A percentile compares a stretch with the other conserved stretches of the same genome.
phyloP scores from a whole-genome alignment of 345 rosid genomes.

The Gossypium bickii region DNA sequence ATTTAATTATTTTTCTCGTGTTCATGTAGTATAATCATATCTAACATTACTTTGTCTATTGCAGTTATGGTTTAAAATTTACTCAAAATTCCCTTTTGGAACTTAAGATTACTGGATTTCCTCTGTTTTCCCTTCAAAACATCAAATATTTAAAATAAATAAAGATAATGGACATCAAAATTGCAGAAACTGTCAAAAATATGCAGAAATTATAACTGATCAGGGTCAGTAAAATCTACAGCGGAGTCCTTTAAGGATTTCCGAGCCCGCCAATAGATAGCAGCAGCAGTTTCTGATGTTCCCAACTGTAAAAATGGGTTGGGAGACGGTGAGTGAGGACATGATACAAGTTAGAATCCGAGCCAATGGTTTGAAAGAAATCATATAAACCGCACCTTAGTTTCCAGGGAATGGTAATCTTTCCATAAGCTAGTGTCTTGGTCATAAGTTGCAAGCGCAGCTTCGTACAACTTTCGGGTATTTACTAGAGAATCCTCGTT shows the following conservation, averaged over 20 bases:
- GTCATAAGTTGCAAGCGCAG: slow-evolving; percentile 62
- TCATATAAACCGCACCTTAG: slow-evolving; percentile 39
- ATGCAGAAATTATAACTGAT: slow-evolving; percentile 14
- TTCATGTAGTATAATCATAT: too few species aligned
- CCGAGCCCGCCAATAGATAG: slow-evolving; percentile 69
- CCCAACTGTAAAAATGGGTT: slow-evolving; percentile 50
- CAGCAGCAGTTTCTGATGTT: slow-evolving; percentile 65
- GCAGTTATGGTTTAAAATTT: background rate
- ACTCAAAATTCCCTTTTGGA: background rate
- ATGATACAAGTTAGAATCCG: background rate
- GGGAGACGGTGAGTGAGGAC: background rate
- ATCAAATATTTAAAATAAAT: background rate
- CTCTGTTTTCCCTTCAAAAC: background rate
- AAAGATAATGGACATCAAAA: slow-evolving; percentile 15
- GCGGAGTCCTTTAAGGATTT: slow-evolving; percentile 56
- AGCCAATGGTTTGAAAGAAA: background rate
- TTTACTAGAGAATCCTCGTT: slow-evolving; percentile 53
- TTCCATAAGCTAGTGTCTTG: slow-evolving; percentile 65
- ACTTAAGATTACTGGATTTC: background rate
- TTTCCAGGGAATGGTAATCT: slow-evolving; percentile 66
- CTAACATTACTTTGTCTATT: too few species aligned
- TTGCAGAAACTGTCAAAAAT: slow-evolving; percentile 1
- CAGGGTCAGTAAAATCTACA: slow-evolving; percentile 18
- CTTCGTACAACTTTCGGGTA: slow-evolving; percentile 65
- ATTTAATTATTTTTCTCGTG: too few species aligned